Evolutionary conservation across 176 grass and related monocot genomes (phyloP).

Genomic region (Puccinellia tenuiflora): DNA sequence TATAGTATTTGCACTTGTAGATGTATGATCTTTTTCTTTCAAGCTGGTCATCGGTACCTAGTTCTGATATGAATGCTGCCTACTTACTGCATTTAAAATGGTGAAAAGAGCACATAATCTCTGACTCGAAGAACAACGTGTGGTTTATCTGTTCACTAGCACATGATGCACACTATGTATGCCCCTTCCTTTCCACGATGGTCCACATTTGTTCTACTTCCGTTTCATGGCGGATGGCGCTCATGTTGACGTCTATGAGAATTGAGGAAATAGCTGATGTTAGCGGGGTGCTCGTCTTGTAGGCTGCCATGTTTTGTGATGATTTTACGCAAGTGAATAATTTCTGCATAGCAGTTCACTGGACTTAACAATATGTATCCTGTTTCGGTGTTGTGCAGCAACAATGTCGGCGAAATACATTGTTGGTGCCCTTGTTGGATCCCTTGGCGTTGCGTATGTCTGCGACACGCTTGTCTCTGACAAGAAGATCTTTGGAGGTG

Average conservation of each 20-base stretch:
- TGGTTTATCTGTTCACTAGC: background rate
- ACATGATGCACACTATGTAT: background rate
- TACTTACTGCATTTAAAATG: background rate
- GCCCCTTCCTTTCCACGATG: background rate
- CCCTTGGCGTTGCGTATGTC: slow-evolving; percentile 38
- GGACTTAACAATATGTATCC: background rate
- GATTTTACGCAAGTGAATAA: background rate
- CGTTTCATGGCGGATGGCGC: background rate
- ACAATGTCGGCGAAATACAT: slow-evolving; percentile 38
- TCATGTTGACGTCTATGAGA: background rate
- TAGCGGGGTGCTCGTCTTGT: background rate
- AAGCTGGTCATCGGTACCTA: background rate
- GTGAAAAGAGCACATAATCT: background rate
- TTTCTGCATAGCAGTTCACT: background rate
- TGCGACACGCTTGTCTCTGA: slow-evolving; percentile 41
- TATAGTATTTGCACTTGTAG: background rate
- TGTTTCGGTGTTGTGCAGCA: background rate
- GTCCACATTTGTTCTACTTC: background rate
- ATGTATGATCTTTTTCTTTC: background rate
- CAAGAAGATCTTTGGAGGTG: slow-evolving; percentile 56
- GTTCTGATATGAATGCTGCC: background rate
- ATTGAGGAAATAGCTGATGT: background rate
- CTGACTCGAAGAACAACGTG: background rate
- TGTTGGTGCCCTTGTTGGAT: slow-evolving; percentile 8
- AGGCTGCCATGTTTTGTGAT: background rate